These are phyloP conservation scores for Raffaelea ambrosiae DNA, from an alignment of 2,329 filamentous ascomycete species.

Conservation along the genomic window DNA sequence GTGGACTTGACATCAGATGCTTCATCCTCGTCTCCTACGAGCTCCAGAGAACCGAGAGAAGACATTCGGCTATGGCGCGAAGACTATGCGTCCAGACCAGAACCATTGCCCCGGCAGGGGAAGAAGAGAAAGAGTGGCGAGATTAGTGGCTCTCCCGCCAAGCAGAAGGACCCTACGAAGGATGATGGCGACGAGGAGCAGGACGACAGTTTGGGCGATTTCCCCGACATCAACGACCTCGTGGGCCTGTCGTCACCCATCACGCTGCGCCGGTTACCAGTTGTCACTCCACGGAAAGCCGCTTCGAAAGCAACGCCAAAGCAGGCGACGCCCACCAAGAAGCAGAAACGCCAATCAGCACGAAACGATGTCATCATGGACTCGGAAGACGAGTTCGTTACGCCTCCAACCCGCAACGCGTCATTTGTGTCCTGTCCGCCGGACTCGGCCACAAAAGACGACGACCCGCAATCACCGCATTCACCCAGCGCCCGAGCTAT, in stretches of 20 bases:
- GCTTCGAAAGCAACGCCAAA: not conserved
- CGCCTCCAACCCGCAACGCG: conserved; percentile 28
- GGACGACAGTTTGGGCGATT: conserved; percentile 32
- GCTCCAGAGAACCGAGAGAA: conserved; percentile 13
- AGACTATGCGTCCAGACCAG: conserved; percentile 28
- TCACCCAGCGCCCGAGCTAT: conserved; percentile 3
- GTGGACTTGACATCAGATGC: conserved; percentile 25
- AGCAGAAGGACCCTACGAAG: not conserved
- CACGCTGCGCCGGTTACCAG: conserved; percentile 6
- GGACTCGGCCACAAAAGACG: conserved; percentile 1
- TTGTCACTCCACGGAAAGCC: not conserved
- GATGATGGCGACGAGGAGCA: conserved; percentile 22
- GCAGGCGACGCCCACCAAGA: conserved; percentile 7
- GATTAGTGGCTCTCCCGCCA: conserved; percentile 18
- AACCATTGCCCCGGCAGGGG: conserved; percentile 27
- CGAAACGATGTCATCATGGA: conserved; percentile 37
- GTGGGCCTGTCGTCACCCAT: conserved; percentile 25
- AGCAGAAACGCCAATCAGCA: conserved; percentile 10
- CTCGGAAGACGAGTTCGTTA: conserved; percentile 47
- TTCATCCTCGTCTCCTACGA: conserved; percentile 8
- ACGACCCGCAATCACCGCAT: not conserved
- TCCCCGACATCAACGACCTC: conserved; percentile 44
- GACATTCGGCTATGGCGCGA: conserved; percentile 34
- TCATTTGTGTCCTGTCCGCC: conserved; percentile 17
- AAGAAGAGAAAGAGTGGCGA: conserved; percentile 47